phyloP scores from a whole-genome alignment of 176 grass and related monocot species.

The Guadua angustifolia region DNA sequence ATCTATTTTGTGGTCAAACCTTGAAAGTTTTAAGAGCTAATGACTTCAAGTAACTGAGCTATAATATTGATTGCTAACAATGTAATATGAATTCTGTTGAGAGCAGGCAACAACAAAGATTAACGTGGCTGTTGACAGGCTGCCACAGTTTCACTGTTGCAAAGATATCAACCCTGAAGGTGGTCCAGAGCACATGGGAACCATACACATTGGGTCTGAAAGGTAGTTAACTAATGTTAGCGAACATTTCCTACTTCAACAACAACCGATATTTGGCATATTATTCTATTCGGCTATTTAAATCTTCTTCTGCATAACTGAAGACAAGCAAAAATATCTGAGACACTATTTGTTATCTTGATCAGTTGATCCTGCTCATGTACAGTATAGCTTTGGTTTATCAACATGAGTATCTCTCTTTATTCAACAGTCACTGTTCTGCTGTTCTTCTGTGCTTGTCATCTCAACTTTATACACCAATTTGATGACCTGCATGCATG shows the following conservation, averaged over 20 bases:
- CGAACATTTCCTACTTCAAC: conserved; percentile 9
- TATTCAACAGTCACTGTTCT: neutral
- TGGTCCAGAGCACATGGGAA: conserved; percentile 90
- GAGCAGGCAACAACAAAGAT: conserved; percentile 96
- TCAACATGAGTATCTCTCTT: conserved; percentile 11
- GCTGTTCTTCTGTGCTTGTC: conserved; percentile 8
- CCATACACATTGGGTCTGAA: conserved; percentile 96
- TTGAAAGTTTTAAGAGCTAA: neutral
- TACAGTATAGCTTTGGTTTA: conserved; percentile 14
- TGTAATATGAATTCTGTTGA: conserved; percentile 28
- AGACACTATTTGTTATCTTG: conserved; percentile 18
- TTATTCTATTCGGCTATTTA: conserved; percentile 18
- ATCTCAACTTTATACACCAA: conserved; percentile 26
- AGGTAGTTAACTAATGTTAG: conserved; percentile 56
- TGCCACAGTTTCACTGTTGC: conserved; percentile 90
- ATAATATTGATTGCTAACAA: conserved; percentile 30
- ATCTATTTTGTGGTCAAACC: neutral
- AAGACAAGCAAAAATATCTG: neutral
- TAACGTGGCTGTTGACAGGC: conserved; percentile 88
- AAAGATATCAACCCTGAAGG: conserved; percentile 57
- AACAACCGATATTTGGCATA: neutral
- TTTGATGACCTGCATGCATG: neutral
- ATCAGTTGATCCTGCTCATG: conserved; percentile 8
- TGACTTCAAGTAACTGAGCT: conserved; percentile 29
- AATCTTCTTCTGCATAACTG: conserved; percentile 29